phyloP scores from a whole-genome alignment of 73 alveolate genomes.

The Tetrahymena thermophila region DNA sequence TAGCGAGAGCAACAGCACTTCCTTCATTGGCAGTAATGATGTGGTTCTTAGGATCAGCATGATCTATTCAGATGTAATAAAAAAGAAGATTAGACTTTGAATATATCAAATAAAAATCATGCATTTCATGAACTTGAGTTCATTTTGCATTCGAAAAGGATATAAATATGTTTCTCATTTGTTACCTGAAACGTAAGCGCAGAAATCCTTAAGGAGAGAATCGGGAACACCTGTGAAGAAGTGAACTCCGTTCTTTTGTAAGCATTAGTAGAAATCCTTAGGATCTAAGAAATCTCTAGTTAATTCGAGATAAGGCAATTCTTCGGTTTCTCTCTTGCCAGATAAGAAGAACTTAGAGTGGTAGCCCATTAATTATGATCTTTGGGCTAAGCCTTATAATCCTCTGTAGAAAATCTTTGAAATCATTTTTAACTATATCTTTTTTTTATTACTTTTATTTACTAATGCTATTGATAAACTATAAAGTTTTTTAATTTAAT shows the following conservation, averaged over 20 bases:
- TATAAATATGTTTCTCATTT: not conserved
- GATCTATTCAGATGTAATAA: constrained; percentile 5
- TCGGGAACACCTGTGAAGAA: constrained; percentile 96
- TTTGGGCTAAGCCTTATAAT: not conserved
- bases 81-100: not conserved
- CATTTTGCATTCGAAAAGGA: not conserved
- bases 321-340: constrained; percentile 21
- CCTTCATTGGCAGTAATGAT: constrained; percentile 92
- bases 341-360: not conserved
- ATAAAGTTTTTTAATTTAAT: not conserved
- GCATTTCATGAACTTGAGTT: not conserved
- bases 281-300: constrained; percentile 56
- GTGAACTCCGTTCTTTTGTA: constrained; percentile 54
- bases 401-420: not conserved
- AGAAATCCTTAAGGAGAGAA: constrained; percentile 74
- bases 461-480: not conserved
- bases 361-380: not conserved
- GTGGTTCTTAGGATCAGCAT: constrained; percentile 57
- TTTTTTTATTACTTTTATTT: not conserved
- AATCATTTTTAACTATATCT: not conserved
- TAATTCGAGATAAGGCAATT: constrained; percentile 41
- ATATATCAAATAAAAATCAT: no score
- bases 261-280: constrained; percentile 33
- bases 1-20: constrained; percentile 83
- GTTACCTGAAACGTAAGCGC: constrained; percentile 35